Base-by-base conservation (phyloP, 495 filamentous ascomycete genomes). In the Pseudevernia furfuracea region DNA sequence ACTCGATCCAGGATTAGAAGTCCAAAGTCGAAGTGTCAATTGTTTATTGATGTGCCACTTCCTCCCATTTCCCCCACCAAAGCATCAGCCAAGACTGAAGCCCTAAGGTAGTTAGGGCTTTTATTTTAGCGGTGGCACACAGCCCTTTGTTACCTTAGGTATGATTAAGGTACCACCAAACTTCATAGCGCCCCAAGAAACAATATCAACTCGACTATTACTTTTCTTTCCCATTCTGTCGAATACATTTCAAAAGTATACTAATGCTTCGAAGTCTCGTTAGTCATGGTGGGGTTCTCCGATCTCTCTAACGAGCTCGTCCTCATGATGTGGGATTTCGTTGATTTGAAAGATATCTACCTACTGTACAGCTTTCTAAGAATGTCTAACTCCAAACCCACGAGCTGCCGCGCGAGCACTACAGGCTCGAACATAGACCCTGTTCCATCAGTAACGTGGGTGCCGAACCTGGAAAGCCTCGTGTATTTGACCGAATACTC, bases 291-390 rank as follows among this genome's bases (percentile, higher is more conserved):
- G 38, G 38, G 37, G 14, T 59, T 59, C 36, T 30, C n/a, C 28
- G 38, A 43, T 17, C 28, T 44, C 4, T 25, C 37, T 4, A 21
- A 41, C 14, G 21, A 59, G 23, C n/a, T 44, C 21, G 6, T 59
- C 23, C 12, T 59, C 23, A 44, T 59, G 38, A 21, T 59, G 15
- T 59, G 58, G 58, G 37, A 59, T 3, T 38, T 15, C 12, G n/a
- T 44, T 59, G 58, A 59, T 32, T 21, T 59, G 32, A 25, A 59
- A 23, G 58, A 59, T 43, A 10, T 44, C 9, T 44, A 25, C n/a
- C n/a, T 44, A 44, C 30, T 59, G n/a, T 25, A 44, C 38, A 6
- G 11, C n/a, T 28, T 12, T 39, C 19, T 41, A 43, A 59, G 38
- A 12, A 28, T 19, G 37, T 59, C 37, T 44, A 44, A 8, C 8